Evolutionary conservation across 2,329 filamentous ascomycete genomes (phyloP).

Genomic region (Didymella keratinophila): DNA sequence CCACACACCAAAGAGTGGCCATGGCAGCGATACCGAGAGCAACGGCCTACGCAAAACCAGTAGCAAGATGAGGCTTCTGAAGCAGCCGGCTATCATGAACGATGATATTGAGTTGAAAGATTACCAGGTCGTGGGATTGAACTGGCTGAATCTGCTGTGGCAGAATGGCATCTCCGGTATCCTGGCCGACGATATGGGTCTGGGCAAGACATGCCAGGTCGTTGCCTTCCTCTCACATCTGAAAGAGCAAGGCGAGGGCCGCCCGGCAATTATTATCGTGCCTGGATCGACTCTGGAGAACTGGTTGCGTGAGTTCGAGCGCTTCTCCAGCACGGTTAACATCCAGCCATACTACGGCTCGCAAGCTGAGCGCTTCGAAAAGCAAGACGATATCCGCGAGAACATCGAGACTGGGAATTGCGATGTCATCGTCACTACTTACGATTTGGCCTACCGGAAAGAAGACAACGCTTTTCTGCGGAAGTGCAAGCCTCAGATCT

Average conservation of each 20-base stretch:
- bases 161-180: constrained; percentile 84
- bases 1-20: constrained; percentile 63
- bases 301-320: constrained; percentile 89
- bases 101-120: constrained; percentile 82
- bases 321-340: constrained; percentile 79
- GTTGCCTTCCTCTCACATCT: constrained; percentile 90
- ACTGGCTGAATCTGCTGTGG: constrained; percentile 90
- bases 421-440: constrained; percentile 76
- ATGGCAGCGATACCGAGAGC: constrained; percentile 56
- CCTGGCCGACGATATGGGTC: constrained; percentile 94
- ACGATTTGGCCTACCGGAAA: constrained; percentile 68
- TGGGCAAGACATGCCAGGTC: constrained; percentile 95
- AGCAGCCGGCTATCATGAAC: constrained; percentile 81
- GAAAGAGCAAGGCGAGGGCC: constrained; percentile 71
- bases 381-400: constrained; percentile 71
- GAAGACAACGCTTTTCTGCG: constrained; percentile 70
- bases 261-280: constrained; percentile 85
- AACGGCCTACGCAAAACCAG: constrained; percentile 51
- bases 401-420: constrained; percentile 64
- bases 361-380: constrained; percentile 70
- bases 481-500: constrained; percentile 63
- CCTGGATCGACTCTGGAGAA: constrained; percentile 95
- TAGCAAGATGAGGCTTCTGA: constrained; percentile 56
- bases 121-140: constrained; percentile 92
- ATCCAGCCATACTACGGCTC: constrained; percentile 78